phyloP scores from a whole-genome alignment of 2,329 filamentous ascomycete species.

The Ciborinia camelliae region DNA sequence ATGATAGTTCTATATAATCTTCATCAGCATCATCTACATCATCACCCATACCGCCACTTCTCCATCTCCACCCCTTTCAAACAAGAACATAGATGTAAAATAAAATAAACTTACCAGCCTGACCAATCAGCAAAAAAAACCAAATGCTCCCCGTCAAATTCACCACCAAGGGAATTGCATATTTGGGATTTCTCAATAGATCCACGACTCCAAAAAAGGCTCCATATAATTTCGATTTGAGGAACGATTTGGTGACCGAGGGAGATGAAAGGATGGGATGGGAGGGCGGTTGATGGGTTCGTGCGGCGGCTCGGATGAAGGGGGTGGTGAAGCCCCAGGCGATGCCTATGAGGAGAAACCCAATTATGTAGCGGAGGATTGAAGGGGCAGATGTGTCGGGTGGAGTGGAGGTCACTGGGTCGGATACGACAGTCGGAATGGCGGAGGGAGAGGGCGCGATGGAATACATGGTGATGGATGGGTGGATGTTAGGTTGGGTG shows the following conservation, averaged over 20 bases:
- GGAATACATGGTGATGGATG: constrained; percentile 9
- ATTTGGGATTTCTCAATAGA: constrained; percentile 74
- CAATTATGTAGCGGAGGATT: constrained; percentile 77
- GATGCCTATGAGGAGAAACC: constrained; percentile 85
- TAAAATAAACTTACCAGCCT: constrained; percentile 64
- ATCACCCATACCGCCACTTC: background rate
- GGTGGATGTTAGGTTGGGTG: background rate
- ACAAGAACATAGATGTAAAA: background rate
- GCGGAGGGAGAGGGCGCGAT: constrained; percentile 13
- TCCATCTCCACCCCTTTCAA: background rate
- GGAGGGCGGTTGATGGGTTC: constrained; percentile 63
- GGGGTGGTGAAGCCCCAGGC: constrained; percentile 92
- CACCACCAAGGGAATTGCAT: constrained; percentile 78
- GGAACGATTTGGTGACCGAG: constrained; percentile 53
- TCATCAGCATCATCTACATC: background rate
- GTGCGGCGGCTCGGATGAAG: constrained; percentile 85
- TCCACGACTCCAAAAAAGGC: constrained; percentile 74
- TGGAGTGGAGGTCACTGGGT: constrained; percentile 6
- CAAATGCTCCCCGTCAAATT: constrained; percentile 93
- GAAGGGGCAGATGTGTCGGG: constrained; percentile 40
- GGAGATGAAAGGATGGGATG: constrained; percentile 53
- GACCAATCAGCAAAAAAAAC: constrained; percentile 93
- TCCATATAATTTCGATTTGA: constrained; percentile 60
- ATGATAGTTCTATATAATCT: constrained; percentile 72
- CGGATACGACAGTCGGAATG: constrained; percentile 11